A percentile compares a stretch with the other conserved stretches of the same genome.
Conservation (phyloP, 352 stramenopile species). For the Pythium sukuiense region DNA sequence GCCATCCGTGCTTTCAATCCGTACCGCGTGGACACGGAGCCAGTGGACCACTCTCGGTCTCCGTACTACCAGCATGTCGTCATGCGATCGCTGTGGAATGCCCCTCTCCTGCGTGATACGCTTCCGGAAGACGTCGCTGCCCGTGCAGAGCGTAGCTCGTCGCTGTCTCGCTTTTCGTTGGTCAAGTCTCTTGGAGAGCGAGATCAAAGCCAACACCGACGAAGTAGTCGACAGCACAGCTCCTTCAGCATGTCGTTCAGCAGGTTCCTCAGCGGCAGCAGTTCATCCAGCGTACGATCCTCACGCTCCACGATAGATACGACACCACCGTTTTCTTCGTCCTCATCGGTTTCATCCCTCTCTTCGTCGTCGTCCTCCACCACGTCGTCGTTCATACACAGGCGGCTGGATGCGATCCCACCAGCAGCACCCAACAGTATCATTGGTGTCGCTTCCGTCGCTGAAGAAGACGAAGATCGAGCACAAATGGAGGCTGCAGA, state of each 20-base stretch:
- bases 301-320: too few relatives aligned
- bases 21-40: conserved; percentile 49
- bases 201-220: not conserved
- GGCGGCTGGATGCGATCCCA: conserved; percentile 8
- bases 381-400: not conserved
- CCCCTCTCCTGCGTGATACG: conserved; percentile 58
- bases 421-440: conserved; percentile 4
- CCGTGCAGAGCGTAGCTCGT: conserved; percentile 27
- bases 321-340: not conserved
- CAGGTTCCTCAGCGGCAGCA: conserved; percentile 10
- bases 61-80: conserved; percentile 72
- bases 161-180: conserved; percentile 22
- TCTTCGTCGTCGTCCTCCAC: not conserved
- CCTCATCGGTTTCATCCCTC: conserved; percentile 1
- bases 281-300: conserved; percentile 2
- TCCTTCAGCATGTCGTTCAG: conserved; percentile 14
- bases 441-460: too few relatives aligned
- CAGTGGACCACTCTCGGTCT: conserved; percentile 43
- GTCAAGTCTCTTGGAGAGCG: conserved; percentile 24
- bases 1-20: conserved; percentile 80
- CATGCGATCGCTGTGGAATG: conserved; percentile 52
- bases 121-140: conserved; percentile 47
- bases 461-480: conserved; percentile 1
- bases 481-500: not conserved
- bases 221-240: not conserved